Evolutionary conservation across 169 alveolate genomes (phyloP), one percentile per base, ranked within the genome.

Genomic region (Plasmodium relictum): DNA sequence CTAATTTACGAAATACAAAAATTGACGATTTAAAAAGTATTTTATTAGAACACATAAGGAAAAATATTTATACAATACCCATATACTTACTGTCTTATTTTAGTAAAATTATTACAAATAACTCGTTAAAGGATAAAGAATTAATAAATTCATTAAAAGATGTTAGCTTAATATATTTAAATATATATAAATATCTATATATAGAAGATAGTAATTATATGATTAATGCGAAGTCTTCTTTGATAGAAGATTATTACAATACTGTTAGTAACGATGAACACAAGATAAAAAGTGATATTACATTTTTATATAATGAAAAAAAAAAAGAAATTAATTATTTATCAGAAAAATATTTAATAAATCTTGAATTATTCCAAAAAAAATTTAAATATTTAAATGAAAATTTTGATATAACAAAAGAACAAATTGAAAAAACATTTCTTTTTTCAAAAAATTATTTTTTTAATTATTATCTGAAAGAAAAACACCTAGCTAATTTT

Each of bases 401-500:
- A 45, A 61, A 76, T 16, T 76, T 76, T 45, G 89, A 71, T n/a
- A 76, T 76, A 12, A 37, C 44, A 62, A 76, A 68, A 18, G 70
- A 76, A 22, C 70, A 76, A 63, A 62, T 76, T 76, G 76, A 76
- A 76, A 63, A 76, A 68, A 65, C 24, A 39, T 58, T 76, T 45
- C 41, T 31, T 14, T 39, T 37, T 63, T 76, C 89, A 10, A 26
- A 76, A 68, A 65, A 63, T 54, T 48, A 16, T 62, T 76, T 76
- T 76, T 76, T 76, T 76, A 76, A 76, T 76, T 76, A 76, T 76
- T 76, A 76, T 63, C 63, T 76, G 74, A 76, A 45, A 39, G 89
- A 76, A 76, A 76, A 76, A 54, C 78, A 76, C 41, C 58, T 76
- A 63, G 59, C 89, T 31, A 76, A 63, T 62, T 76, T 76, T 76